These are phyloP conservation scores for Gamsiella multidivaricata DNA, from an alignment of 192 early-diverging fungal species.

Conservation along the genomic window DNA sequence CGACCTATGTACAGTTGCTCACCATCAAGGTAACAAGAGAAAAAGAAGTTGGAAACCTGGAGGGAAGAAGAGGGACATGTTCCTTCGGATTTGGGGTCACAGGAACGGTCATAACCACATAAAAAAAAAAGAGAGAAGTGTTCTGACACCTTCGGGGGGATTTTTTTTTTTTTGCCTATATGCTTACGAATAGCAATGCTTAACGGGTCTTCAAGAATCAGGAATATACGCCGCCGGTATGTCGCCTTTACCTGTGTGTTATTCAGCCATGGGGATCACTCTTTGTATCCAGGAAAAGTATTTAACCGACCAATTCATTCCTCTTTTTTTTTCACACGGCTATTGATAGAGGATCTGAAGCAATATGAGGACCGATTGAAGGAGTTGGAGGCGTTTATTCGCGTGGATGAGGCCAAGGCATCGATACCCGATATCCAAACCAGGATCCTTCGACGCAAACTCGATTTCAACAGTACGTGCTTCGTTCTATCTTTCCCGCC, in stretches of 20 bases:
- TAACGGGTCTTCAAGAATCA: slow-evolving; percentile 41
- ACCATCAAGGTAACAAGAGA: slow-evolving; percentile 71
- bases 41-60: not conserved
- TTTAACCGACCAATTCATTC: not conserved
- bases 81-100: too few relatives aligned
- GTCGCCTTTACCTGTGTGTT: not conserved
- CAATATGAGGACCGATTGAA: slow-evolving; percentile 69
- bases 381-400: slow-evolving; percentile 70
- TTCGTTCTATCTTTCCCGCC: not conserved
- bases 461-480: slow-evolving; percentile 38
- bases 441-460: slow-evolving; percentile 57
- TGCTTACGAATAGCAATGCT: slow-evolving; percentile 32
- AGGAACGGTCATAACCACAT: too few relatives aligned
- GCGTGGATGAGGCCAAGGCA: slow-evolving; percentile 54
- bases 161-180: slow-evolving; percentile 1
- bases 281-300: too few relatives aligned
- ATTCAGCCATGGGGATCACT: not conserved
- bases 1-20: slow-evolving; percentile 79
- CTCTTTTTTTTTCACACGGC: not conserved
- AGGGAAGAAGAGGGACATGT: too few relatives aligned
- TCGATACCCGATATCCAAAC: slow-evolving; percentile 56
- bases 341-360: slow-evolving; percentile 67
- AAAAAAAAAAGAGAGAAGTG: slow-evolving; percentile 5
- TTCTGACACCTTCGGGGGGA: not conserved
- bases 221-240: slow-evolving; percentile 45